Percentiles rank a stretch among this genome's conserved stretches.
Evolutionary conservation across 345 rosid species (phyloP).

Genomic region (Lenwebbia sp.): DNA sequence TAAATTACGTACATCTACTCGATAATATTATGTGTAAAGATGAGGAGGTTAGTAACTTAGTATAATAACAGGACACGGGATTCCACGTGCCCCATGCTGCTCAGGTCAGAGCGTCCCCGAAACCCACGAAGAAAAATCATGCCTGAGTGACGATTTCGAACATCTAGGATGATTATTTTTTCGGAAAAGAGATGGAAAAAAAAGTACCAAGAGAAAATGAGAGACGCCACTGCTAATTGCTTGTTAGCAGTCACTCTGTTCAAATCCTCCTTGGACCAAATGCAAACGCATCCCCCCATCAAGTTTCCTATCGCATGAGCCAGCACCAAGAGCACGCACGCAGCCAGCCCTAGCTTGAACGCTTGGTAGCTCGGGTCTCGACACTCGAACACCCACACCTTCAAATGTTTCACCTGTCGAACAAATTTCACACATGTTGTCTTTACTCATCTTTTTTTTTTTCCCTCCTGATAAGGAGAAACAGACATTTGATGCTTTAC

Average conservation of each 20-base stretch:
- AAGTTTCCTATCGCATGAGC: constrained; percentile 56
- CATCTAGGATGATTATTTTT: background rate
- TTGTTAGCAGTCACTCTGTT: constrained; percentile 45
- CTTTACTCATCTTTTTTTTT: too few relatives aligned
- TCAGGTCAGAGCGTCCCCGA: background rate
- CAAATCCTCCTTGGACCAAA: constrained; percentile 44
- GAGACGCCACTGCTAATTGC: constrained; percentile 72
- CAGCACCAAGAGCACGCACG: constrained; percentile 41
- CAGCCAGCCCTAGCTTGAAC: constrained; percentile 67
- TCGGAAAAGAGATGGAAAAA: too few relatives aligned
- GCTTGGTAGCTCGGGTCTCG: constrained; percentile 73
- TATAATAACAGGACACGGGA: accelerated
- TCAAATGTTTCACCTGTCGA: constrained; percentile 61
- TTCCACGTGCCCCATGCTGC: accelerated
- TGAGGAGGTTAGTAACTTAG: background rate
- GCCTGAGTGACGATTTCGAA: background rate
- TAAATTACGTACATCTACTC: background rate
- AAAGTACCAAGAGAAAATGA: constrained; percentile 66
- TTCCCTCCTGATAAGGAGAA: background rate
- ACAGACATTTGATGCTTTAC: background rate
- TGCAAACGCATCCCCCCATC: constrained; percentile 65
- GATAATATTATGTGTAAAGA: background rate
- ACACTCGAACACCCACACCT: constrained; percentile 65
- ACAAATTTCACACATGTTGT: background rate
- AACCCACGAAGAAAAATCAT: background rate